phyloP scores from a whole-genome alignment of 2,329 filamentous ascomycete genomes.

The Ophiostoma montium region DNA sequence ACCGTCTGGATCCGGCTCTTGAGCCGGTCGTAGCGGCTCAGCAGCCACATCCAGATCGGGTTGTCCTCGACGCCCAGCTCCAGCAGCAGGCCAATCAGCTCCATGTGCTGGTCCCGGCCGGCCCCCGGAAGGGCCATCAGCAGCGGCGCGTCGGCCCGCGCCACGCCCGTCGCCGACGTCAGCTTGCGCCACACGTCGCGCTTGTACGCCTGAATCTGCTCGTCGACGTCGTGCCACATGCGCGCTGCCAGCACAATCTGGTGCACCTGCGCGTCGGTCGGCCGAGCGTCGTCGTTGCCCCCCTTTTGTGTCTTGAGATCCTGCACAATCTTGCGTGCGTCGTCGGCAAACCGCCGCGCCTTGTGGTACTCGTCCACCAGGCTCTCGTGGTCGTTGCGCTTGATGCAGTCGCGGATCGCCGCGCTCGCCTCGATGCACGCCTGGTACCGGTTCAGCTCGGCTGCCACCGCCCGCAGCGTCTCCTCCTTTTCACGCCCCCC shows the following conservation, averaged over 20 bases:
- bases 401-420: slow-evolving; percentile 68
- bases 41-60: slow-evolving; percentile 90
- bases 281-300: slow-evolving; percentile 28
- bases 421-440: slow-evolving; percentile 71
- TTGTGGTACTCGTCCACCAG: slow-evolving; percentile 76
- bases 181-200: slow-evolving; percentile 77
- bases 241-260: slow-evolving; percentile 76
- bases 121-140: not conserved
- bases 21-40: slow-evolving; percentile 77
- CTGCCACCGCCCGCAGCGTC: slow-evolving; percentile 63
- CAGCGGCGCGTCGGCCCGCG: slow-evolving; percentile 13
- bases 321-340: slow-evolving; percentile 56
- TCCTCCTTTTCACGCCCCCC: slow-evolving; percentile 86
- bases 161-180: slow-evolving; percentile 47
- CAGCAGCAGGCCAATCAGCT: slow-evolving; percentile 76
- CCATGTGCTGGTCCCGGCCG: slow-evolving; percentile 65
- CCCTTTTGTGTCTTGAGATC: not conserved
- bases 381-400: slow-evolving; percentile 77
- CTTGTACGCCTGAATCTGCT: slow-evolving; percentile 78
- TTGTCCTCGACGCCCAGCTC: slow-evolving; percentile 92
- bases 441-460: slow-evolving; percentile 63
- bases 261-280: slow-evolving; percentile 69
- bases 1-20: slow-evolving; percentile 70
- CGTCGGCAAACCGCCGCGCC: slow-evolving; percentile 69
- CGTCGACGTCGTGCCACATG: slow-evolving; percentile 90